Base-by-base conservation (phyloP, 2,329 filamentous ascomycete species). In the Talaromyces rugulosus region DNA sequence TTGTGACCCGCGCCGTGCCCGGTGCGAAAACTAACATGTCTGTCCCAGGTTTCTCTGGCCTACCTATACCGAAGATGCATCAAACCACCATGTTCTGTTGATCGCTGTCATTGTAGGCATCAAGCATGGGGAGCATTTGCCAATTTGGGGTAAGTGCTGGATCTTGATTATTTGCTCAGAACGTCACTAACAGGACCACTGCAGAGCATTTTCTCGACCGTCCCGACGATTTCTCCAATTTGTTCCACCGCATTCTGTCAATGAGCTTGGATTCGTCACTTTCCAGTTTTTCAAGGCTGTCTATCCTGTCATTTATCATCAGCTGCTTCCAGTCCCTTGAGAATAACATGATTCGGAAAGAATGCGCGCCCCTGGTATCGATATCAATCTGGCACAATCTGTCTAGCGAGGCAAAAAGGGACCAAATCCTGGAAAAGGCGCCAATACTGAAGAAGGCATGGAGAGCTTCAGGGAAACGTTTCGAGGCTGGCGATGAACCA, bases 371-470 rank as follows among this genome's bases (percentile, higher is more conserved):
- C 1, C 81, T 99, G 58, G 94, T 99, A 23, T 95, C 92, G 12
- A 96, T 99, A 69, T 89, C 91, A 0, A 92, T 95, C 69, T 99
- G 95, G 95, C 91, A 98, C 71, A 96, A 96, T 72, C 79, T 99
- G 42, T 90, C 91, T 33, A 90, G 85, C 61, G 92, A 96, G 36
- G 83, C 84, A 62, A 85, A 87, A 65, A 86, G 92, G 67, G 91
- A 96, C 60, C 80, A 81, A 36, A 85, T 87, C 60, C 82, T 99
- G 33, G 87, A 91, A 51, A 87, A 90, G 67, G 85, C 85, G 54
- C 78, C 86, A n/a, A 88, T 91, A 66, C 77, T 96, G 69, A 88
- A 86, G 72, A 98, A 97, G 74, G 89, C 92, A 56, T 99, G 95
- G 95, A 88, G 92, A 69, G 92, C 93, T 8, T 85, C 92, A 1